Evolutionary conservation across 2,329 filamentous ascomycete species (phyloP), one percentile per base, ranked within the genome.

Genomic region (Chalara sp.): DNA sequence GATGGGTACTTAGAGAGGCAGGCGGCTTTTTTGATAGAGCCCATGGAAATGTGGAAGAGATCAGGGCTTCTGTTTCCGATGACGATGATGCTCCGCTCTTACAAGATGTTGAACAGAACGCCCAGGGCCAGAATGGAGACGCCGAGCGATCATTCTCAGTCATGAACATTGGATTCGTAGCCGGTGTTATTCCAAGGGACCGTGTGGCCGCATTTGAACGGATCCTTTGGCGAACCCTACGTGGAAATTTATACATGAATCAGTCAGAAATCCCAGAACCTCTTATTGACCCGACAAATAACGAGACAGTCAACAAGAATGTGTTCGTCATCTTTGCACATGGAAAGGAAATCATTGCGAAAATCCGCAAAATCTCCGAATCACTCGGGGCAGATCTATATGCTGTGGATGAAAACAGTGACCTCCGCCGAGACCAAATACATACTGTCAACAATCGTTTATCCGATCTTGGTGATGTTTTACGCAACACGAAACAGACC

Each of bases 291-390:
- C 92, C 93, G 12, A 80, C 86, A 66, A 96, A 83, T 73, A 96
- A 97, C 68, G 92, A 97, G 72, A 78, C 88, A 57, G 79, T 95
- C 61, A 83, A 87, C 75, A 99, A 99, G 83, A 99, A 96, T 62
- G 93, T 99, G 50, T 99, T 99, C 65, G 92, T 99, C 65, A 99
- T 99, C 69, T 99, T 99, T 63, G 93, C 93, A 10, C 93, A 99
- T 65, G 93, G 93, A 66, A 96, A 96, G 72, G 92, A 97, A 71
- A 96, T 99, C 61, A 84, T 99, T 63, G 88, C 91, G 65, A 99
- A 99, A 82, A 97, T 99, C 67, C 84, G 93, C 65, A 97, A 96
- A 79, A 97, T 99, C 55, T 97, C 92, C 1, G 93, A 99, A 73
- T 96, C 91, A 6, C 85, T 99, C 71, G 89, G 92, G 55, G 93